phyloP scores from a whole-genome alignment of 163 green algal species.

The Chlorella variabilis region DNA sequence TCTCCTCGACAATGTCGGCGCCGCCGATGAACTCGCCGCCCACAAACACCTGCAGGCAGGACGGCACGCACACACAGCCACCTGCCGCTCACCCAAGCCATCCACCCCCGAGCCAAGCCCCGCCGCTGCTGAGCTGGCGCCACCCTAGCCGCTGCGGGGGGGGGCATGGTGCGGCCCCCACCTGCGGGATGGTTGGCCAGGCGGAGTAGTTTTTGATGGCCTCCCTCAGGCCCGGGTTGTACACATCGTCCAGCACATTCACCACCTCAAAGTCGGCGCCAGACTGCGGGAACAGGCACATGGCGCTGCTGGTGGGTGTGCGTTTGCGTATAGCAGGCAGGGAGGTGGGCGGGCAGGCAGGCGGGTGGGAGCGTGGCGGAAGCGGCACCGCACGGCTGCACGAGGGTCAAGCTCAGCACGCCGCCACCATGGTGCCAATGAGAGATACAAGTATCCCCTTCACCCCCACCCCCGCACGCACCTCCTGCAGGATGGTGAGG shows the following conservation, averaged over 20 bases:
- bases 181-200: conserved; percentile 96
- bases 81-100: neutral
- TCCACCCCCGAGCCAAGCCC: too few species aligned
- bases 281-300: neutral
- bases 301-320: too few species aligned
- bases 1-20: conserved; percentile 87
- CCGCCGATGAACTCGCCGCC: conserved; percentile 89
- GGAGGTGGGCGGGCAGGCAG: neutral
- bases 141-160: too few species aligned
- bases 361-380: neutral
- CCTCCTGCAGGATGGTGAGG: conserved; percentile 73
- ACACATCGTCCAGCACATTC: conserved; percentile 86
- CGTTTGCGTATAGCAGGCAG: neutral
- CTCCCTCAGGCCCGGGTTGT: conserved; percentile 90
- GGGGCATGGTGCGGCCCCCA: too few species aligned
- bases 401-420: too few species aligned
- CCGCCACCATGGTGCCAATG: neutral
- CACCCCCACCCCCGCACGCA: conserved; percentile 64
- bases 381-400: too few species aligned
- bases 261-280: conserved; percentile 67
- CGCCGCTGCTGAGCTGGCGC: too few species aligned
- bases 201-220: conserved; percentile 91
- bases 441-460: neutral
- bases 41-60: conserved; percentile 12
- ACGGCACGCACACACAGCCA: too few species aligned